These are phyloP conservation scores for Eucalyptus guilfoylei DNA, from an alignment of 345 rosid genomes.

Conservation along the genomic window DNA sequence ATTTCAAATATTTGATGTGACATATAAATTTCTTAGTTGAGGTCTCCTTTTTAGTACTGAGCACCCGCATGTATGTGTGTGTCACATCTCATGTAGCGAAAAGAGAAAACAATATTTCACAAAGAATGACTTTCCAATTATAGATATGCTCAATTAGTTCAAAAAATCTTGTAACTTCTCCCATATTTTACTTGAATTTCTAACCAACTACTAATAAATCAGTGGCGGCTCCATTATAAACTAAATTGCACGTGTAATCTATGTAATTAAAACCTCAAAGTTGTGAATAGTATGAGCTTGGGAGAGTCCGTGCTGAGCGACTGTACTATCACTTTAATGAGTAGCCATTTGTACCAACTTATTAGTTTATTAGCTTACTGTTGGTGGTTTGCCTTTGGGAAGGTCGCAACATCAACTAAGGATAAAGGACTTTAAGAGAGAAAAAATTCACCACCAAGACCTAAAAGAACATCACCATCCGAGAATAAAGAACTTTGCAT, in stretches of 20 bases:
- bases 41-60: not conserved
- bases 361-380: too few relatives aligned
- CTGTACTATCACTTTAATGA: too few relatives aligned
- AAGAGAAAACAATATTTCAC: not conserved
- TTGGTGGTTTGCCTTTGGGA: too few relatives aligned
- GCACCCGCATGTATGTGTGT: fast-evolving
- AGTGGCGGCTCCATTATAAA: too few relatives aligned
- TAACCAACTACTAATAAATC: too few relatives aligned
- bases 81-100: not conserved
- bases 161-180: not conserved
- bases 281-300: fast-evolving
- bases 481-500: too few relatives aligned
- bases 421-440: too few relatives aligned
- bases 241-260: too few relatives aligned
- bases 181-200: fast-evolving
- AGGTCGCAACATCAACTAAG: too few relatives aligned
- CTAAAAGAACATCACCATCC: too few relatives aligned
- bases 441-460: fast-evolving
- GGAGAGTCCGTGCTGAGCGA: fast-evolving
- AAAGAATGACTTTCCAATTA: not conserved
- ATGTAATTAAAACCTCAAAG: too few relatives aligned
- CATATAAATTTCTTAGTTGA: not conserved
- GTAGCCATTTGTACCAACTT: fast-evolving
- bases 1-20: not conserved
- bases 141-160: not conserved